Evolutionary conservation across 2,329 filamentous ascomycete species (phyloP).

Genomic region (Botryotinia convoluta): DNA sequence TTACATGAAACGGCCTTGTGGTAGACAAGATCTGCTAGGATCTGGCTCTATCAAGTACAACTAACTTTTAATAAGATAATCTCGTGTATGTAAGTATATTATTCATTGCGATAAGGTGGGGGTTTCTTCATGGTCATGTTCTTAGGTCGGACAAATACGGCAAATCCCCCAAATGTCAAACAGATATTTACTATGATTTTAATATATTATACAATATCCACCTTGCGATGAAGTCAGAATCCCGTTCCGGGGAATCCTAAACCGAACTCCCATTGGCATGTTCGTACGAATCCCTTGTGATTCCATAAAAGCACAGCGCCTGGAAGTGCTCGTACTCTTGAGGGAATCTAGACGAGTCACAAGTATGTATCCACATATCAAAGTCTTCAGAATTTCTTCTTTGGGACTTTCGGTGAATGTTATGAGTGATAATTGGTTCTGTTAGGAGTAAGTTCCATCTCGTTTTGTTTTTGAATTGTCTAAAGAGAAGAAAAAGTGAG

Average conservation of each 20-base stretch:
- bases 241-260: slow-evolving; percentile 8
- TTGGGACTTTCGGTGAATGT: slow-evolving; percentile 5
- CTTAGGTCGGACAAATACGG: background rate
- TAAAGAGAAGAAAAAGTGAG: background rate
- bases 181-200: background rate
- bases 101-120: background rate
- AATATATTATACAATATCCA: too few species aligned
- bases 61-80: background rate
- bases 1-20: background rate
- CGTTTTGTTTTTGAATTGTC: background rate
- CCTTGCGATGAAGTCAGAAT: background rate
- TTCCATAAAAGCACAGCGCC: background rate
- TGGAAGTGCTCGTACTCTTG: background rate
- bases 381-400: background rate
- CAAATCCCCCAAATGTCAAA: background rate
- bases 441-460: background rate
- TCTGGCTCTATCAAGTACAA: background rate
- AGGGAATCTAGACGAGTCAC: background rate
- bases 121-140: background rate
- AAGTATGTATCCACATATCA: background rate
- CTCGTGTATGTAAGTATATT: slow-evolving; percentile 1
- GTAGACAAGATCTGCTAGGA: background rate
- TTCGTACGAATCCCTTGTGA: background rate
- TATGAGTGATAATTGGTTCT: background rate
- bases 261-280: background rate